Percentiles rank a stretch among this genome's conserved stretches.
phyloP scores from a whole-genome alignment of 495 filamentous ascomycete genomes.

The Pyronema domesticum region DNA sequence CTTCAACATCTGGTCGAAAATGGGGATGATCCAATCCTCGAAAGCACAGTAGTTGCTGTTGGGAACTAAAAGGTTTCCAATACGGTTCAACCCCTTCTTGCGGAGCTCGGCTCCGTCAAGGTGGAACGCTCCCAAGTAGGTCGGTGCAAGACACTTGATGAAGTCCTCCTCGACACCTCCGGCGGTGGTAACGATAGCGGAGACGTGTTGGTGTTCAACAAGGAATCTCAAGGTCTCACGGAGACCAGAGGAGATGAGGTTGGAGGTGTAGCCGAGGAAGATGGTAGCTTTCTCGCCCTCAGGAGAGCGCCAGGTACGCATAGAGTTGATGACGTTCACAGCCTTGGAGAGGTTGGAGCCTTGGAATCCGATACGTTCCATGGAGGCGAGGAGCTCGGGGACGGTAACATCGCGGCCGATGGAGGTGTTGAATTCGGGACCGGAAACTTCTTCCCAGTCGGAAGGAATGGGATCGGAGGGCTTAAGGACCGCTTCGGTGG shows the following conservation, averaged over 20 bases:
- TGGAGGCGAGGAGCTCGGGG: conserved; percentile 62
- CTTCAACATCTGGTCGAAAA: conserved; percentile 74
- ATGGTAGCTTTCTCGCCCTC: conserved; percentile 64
- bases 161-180: conserved; percentile 96
- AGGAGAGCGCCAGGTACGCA: conserved; percentile 64
- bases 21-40: conserved; percentile 91
- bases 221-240: conserved; percentile 81
- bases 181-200: conserved; percentile 82
- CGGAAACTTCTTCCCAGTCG: conserved; percentile 45
- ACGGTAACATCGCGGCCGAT: conserved; percentile 57
- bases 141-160: conserved; percentile 90
- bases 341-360: conserved; percentile 71
- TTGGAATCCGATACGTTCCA: conserved; percentile 84
- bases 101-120: conserved; percentile 58
- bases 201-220: conserved; percentile 78
- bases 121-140: conserved; percentile 74
- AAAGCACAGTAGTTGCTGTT: conserved; percentile 94
- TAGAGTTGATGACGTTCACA: conserved; percentile 75
- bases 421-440: conserved; percentile 72
- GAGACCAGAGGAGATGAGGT: conserved; percentile 88
- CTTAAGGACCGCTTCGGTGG: conserved; percentile 72
- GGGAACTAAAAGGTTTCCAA: conserved; percentile 90
- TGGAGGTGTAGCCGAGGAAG: conserved; percentile 92
- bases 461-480: conserved; percentile 67
- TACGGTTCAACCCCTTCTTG: conserved; percentile 72